Percentiles rank a stretch among this genome's conserved stretches.
Conservation (phyloP, 306 rosid genomes). For the Gleditsia sinensis region DNA sequence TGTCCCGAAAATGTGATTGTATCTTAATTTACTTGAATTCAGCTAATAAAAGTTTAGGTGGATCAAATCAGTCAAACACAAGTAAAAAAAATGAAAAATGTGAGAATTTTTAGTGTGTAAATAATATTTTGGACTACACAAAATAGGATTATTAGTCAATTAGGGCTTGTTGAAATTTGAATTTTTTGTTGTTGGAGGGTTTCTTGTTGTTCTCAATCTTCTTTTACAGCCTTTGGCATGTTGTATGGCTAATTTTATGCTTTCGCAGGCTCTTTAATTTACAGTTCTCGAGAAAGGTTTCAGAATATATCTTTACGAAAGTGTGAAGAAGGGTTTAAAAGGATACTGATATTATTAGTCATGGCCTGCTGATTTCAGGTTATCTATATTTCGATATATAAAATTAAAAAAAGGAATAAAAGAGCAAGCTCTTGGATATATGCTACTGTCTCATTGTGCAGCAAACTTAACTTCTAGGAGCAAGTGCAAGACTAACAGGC, state of each 20-base stretch:
- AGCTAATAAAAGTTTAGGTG: background rate
- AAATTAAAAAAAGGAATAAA: too few relatives aligned
- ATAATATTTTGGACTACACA: background rate
- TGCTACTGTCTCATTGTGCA: too few relatives aligned
- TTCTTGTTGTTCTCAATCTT: background rate
- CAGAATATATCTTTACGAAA: background rate
- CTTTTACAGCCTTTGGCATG: background rate
- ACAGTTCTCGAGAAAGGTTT: background rate
- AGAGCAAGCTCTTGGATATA: too few relatives aligned
- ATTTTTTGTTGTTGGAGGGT: background rate
- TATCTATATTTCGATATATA: background rate
- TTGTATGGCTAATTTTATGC: background rate
- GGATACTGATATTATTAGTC: background rate
- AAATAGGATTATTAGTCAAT: background rate
- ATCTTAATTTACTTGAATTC: too few relatives aligned
- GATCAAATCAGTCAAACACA: background rate
- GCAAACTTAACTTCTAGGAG: too few relatives aligned
- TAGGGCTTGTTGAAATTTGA: background rate
- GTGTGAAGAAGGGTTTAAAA: conserved; percentile 9
- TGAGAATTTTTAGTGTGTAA: background rate
- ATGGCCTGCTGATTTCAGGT: background rate
- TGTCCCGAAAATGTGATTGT: too few relatives aligned
- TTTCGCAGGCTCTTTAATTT: background rate
- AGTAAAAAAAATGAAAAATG: background rate
- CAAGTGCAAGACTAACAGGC: too few relatives aligned